A percentile compares a stretch with the other conserved stretches of the same genome.
phyloP scores from a whole-genome alignment of 352 stramenopile species.

The Globisporangium iwayamae region DNA sequence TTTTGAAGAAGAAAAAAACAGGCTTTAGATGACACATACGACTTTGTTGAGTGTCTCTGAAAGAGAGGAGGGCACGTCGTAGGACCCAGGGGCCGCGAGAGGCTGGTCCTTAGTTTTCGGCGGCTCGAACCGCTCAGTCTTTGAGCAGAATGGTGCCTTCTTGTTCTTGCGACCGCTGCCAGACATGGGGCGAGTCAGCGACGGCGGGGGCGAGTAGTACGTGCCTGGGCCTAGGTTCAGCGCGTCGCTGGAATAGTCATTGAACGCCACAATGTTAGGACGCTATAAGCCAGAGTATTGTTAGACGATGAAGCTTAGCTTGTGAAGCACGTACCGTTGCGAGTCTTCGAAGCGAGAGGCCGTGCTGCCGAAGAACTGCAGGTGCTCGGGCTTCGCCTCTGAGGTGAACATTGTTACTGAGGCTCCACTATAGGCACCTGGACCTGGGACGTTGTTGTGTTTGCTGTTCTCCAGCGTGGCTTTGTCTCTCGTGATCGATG shows the following conservation, averaged over 20 bases:
- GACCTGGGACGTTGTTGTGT: constrained; percentile 45
- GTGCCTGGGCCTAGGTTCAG: constrained; percentile 42
- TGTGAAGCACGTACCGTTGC: constrained; percentile 22
- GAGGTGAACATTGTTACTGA: constrained; percentile 31
- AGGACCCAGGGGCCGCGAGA: constrained; percentile 59
- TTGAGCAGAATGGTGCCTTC: constrained; percentile 58
- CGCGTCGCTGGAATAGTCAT: constrained; percentile 19
- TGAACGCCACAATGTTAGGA: neutral
- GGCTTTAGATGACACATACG: constrained; percentile 22
- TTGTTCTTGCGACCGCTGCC: constrained; percentile 33
- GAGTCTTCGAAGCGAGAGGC: constrained; percentile 52
- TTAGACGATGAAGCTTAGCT: neutral
- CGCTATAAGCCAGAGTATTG: neutral
- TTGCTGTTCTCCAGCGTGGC: constrained; percentile 24
- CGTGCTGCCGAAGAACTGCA: constrained; percentile 83
- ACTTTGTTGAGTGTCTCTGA: constrained; percentile 68
- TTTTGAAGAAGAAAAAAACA: neutral
- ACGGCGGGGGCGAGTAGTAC: constrained; percentile 49
- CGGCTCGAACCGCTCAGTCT: constrained; percentile 65
- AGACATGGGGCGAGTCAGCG: constrained; percentile 23
- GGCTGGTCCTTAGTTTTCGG: constrained; percentile 40
- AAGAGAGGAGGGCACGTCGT: constrained; percentile 56
- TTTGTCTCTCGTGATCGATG: constrained; percentile 50
- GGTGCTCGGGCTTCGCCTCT: constrained; percentile 55
- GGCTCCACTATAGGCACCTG: constrained; percentile 52